Evolutionary conservation across 1,284 basidiomycete species (phyloP).

Genomic region (Porphyrellus sp.): DNA sequence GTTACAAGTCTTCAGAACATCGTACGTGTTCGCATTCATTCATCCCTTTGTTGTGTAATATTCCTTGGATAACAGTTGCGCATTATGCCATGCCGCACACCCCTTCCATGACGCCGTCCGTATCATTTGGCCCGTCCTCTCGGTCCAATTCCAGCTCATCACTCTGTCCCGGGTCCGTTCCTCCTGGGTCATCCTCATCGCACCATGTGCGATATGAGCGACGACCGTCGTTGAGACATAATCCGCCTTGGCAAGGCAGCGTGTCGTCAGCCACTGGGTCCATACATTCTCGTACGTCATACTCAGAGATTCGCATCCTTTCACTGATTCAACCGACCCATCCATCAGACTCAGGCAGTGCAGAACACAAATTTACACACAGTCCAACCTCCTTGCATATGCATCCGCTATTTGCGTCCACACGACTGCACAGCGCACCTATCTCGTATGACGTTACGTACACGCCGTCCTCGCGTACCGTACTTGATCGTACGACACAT

Average conservation of each 20-base stretch:
- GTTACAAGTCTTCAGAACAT: constrained; percentile 35
- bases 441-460: constrained; percentile 60
- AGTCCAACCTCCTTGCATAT: constrained; percentile 48
- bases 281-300: constrained; percentile 29
- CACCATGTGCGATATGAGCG: constrained; percentile 32
- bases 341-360: constrained; percentile 24
- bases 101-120: constrained; percentile 31
- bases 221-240: constrained; percentile 42
- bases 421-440: constrained; percentile 51
- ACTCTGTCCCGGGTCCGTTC: constrained; percentile 36
- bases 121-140: constrained; percentile 39
- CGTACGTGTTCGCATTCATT: constrained; percentile 19
- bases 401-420: constrained; percentile 60
- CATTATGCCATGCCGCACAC: constrained; percentile 31
- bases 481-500: constrained; percentile 54
- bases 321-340: constrained; percentile 8
- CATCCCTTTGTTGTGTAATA: neutral
- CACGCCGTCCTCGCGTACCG: constrained; percentile 54
- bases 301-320: constrained; percentile 9
- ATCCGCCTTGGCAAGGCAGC: constrained; percentile 45
- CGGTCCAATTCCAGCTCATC: constrained; percentile 49
- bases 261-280: constrained; percentile 35
- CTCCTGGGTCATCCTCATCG: constrained; percentile 30
- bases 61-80: constrained; percentile 22
- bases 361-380: constrained; percentile 20